Evolutionary conservation across 176 grass and related monocot species (phyloP).

Genomic region (Pontederia crassipes): DNA sequence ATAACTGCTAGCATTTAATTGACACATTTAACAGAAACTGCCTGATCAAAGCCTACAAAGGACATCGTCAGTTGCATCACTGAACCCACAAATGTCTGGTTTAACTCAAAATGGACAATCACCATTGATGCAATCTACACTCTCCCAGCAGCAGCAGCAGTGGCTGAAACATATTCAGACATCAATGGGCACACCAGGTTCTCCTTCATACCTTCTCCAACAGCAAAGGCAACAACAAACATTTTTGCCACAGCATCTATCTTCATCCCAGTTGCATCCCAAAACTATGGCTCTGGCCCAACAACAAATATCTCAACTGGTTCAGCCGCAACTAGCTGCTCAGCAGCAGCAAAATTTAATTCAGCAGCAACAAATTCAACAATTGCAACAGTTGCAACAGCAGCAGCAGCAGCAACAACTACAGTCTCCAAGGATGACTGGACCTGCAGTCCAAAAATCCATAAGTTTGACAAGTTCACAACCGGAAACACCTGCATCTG

Average conservation of each 20-base stretch:
- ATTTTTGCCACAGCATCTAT: conserved; percentile 16
- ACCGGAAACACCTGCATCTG: conserved; percentile 46
- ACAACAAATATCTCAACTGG: conserved; percentile 47
- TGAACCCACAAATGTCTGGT: conserved; percentile 63
- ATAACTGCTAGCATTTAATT: background rate
- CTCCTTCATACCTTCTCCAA: conserved; percentile 50
- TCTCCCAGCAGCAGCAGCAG: conserved; percentile 62
- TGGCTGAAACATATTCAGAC: conserved; percentile 72
- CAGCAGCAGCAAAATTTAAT: conserved; percentile 13
- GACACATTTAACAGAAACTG: conserved; percentile 44
- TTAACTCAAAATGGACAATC: conserved; percentile 65
- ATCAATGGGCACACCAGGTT: conserved; percentile 40
- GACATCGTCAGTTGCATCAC: conserved; percentile 46
- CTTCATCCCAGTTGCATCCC: conserved; percentile 42
- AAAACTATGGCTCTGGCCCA: conserved; percentile 38
- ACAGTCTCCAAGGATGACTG: conserved; percentile 70
- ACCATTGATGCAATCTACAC: conserved; percentile 40
- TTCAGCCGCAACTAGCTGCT: conserved; percentile 46
- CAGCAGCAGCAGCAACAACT: conserved; percentile 32
- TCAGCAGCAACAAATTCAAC: conserved; percentile 18
- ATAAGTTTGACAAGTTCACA: conserved; percentile 60
- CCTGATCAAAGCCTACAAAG: conserved; percentile 57
- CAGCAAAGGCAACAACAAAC: conserved; percentile 48
- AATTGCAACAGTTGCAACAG: conserved; percentile 40
- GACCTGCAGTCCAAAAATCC: conserved; percentile 54